Conservation (phyloP, 2,329 filamentous ascomycete species). For the Scleromitrula shiraiana region DNA sequence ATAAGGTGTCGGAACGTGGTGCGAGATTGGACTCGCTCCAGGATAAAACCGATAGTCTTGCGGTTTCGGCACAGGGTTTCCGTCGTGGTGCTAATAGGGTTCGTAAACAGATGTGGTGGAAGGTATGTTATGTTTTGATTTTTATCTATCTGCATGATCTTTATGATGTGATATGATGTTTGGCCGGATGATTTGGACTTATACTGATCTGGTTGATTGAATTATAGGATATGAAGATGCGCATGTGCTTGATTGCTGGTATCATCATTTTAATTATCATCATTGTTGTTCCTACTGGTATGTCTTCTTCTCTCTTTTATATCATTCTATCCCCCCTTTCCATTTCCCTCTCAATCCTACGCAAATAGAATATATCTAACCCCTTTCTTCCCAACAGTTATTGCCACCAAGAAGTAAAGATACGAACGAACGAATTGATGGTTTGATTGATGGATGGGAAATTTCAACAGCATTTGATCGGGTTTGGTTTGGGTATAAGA, state of each 20-base stretch:
- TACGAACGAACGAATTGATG: too few species aligned
- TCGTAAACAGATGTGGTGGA: slow-evolving; percentile 81
- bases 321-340: not conserved
- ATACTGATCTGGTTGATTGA: too few species aligned
- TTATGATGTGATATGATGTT: too few species aligned
- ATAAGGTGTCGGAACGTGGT: slow-evolving; percentile 90
- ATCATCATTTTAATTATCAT: slow-evolving; percentile 87
- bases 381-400: too few species aligned
- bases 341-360: too few species aligned
- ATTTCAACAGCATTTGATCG: too few species aligned
- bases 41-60: slow-evolving; percentile 92
- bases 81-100: slow-evolving; percentile 93
- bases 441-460: not conserved
- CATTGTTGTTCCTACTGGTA: slow-evolving; percentile 91
- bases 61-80: slow-evolving; percentile 89
- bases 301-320: slow-evolving; percentile 28
- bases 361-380: too few species aligned
- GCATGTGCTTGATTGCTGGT: slow-evolving; percentile 87
- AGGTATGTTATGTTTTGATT: slow-evolving; percentile 6
- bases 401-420: slow-evolving; percentile 32
- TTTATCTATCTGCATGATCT: too few species aligned
- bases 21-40: slow-evolving; percentile 80
- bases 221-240: slow-evolving; percentile 65
- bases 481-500: slow-evolving; percentile 11
- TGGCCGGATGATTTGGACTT: too few species aligned